phyloP scores from a whole-genome alignment of 148 eudicot genomes.

The Vaccinium darrowii region DNA sequence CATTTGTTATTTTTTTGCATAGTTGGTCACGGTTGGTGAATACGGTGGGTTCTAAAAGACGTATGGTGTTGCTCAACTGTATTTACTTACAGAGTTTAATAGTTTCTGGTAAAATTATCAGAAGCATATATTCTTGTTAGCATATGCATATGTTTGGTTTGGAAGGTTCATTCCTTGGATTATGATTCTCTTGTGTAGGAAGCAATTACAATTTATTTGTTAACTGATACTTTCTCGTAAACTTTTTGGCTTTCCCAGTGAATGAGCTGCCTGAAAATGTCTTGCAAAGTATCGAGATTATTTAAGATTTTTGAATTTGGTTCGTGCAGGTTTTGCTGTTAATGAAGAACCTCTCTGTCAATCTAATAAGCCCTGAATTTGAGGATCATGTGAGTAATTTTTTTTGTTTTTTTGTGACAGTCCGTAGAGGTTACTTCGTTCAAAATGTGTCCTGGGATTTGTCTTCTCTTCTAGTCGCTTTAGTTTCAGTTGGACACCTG shows the following conservation, averaged over 20 bases:
- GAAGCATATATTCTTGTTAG: neutral
- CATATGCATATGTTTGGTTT: neutral
- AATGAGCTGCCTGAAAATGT: neutral
- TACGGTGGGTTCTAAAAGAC: neutral
- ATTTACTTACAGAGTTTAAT: too few relatives aligned
- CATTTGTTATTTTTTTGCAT: neutral
- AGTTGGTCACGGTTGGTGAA: neutral
- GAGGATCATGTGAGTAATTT: slow-evolving; percentile 65
- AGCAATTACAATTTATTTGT: neutral
- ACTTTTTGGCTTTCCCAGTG: neutral
- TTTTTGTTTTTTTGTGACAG: neutral
- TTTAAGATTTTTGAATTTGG: neutral
- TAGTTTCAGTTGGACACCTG: neutral
- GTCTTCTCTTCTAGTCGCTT: neutral
- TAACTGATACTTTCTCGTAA: neutral
- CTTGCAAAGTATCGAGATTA: neutral
- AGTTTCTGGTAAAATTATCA: neutral
- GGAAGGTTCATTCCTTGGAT: neutral
- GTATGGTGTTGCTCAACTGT: neutral
- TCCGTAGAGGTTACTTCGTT: neutral
- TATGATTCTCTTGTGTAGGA: neutral
- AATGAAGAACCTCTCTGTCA: slow-evolving; percentile 72
- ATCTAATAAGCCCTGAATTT: slow-evolving; percentile 75
- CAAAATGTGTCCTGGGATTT: neutral
- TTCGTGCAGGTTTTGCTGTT: slow-evolving; percentile 55